These are phyloP conservation scores for Colletotrichum spinosum DNA, from an alignment of 2,329 filamentous ascomycete species.

Conservation along the genomic window DNA sequence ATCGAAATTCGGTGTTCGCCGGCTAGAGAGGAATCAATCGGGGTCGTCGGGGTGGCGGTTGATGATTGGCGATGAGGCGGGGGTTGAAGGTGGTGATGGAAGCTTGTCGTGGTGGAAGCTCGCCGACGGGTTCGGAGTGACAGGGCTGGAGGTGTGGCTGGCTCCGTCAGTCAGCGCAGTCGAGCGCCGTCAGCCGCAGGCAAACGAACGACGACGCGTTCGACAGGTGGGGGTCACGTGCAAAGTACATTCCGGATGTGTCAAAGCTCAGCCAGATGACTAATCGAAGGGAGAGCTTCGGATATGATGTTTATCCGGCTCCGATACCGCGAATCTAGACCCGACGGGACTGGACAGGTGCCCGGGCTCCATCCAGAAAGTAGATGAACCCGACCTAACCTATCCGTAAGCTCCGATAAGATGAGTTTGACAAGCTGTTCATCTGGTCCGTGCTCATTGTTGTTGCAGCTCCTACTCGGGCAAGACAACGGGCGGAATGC, in stretches of 20 bases:
- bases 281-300: not conserved
- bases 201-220: slow-evolving; percentile 40
- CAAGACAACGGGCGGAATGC: slow-evolving; percentile 15
- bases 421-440: not conserved
- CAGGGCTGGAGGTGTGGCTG: slow-evolving; percentile 34
- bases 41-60: slow-evolving; percentile 15
- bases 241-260: slow-evolving; percentile 7
- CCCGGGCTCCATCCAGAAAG: too few relatives aligned
- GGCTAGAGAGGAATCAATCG: slow-evolving; percentile 18
- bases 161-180: slow-evolving; percentile 30
- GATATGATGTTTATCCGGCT: not conserved
- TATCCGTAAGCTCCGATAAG: too few relatives aligned
- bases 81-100: slow-evolving; percentile 31
- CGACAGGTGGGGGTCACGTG: slow-evolving; percentile 25
- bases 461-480: not conserved
- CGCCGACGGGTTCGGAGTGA: slow-evolving; percentile 33
- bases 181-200: slow-evolving; percentile 31
- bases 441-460: slow-evolving; percentile 17
- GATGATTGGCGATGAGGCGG: slow-evolving; percentile 24
- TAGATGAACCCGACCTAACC: too few relatives aligned
- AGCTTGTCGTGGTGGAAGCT: slow-evolving; percentile 38
- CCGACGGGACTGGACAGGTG: too few relatives aligned
- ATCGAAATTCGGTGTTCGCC: not conserved
- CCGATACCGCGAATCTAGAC: too few relatives aligned
- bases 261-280: slow-evolving; percentile 13